Evolutionary conservation across 2,329 filamentous ascomycete species (phyloP), one percentile per base, ranked within the genome.

Genomic region (Drechslera avenae): DNA sequence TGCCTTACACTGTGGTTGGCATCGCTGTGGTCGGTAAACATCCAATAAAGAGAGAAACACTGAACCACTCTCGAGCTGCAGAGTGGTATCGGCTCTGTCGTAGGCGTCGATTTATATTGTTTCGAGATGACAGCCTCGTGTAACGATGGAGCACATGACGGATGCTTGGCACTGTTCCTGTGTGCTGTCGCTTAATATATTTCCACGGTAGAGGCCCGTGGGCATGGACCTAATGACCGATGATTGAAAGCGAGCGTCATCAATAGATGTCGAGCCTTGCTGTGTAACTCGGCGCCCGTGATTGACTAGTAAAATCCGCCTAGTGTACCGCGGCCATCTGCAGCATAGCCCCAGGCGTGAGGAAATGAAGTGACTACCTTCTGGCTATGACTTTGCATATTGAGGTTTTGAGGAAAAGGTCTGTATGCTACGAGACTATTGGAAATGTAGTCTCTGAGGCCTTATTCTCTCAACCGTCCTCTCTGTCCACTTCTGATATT

Each of bases 151-250:
- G 17, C 18, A 23, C 37, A 23, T 19, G 34, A 40, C 49, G 39
- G 37, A 35, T 39, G 34, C 50, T 50, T 58, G 50, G 53, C 43
- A 23, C 19, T 45, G 49, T 19, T 41, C 54, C 23, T 54, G 39
- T 16, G 41, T 54, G 49, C 36, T 39, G 33, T 43, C 51, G 53
- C 48, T 46, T 60, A 59, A 59, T 60, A 53, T 59, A 56, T 36
- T 17, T 42, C 41, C 41, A 52, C 46, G 39, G 46, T 39, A 19
- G 28, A 54, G 43, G 51, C 44, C 57, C 54, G 57, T 46, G 43
- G 37, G 39, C n/a, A 49, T 18, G n/a, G 46, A 43, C 39, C 45
- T 42, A 44, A 50, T 51, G 51, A 56, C 48, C 30, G 31, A 31
- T 47, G 37, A 30, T 31, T 41, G 54, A 46, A 54, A 39, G 32